Percentiles rank a stretch among this genome's conserved stretches.
Evolutionary conservation across 139 green algal genomes (phyloP).

Genomic region (Trebouxia sp.): DNA sequence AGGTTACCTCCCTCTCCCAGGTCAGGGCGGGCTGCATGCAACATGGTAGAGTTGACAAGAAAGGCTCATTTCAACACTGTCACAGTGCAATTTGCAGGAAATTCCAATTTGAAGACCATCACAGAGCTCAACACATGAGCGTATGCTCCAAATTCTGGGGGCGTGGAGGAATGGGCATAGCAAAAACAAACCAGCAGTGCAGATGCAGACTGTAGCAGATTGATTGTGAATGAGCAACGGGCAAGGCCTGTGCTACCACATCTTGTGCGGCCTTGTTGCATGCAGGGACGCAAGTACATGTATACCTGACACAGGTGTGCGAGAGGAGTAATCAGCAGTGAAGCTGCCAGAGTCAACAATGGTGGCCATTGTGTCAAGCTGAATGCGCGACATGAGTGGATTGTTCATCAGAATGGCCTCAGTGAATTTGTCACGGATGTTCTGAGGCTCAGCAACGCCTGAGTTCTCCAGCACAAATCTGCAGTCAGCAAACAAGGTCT

Average conservation of each 20-base stretch:
- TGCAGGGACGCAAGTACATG: background rate
- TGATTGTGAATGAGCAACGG: no score
- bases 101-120: no score
- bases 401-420: constrained; percentile 68
- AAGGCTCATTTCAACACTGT: no score
- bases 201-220: no score
- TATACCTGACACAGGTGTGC: constrained; percentile 39
- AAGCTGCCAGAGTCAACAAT: constrained; percentile 81
- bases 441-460: constrained; percentile 90
- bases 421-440: constrained; percentile 88
- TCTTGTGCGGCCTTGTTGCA: background rate
- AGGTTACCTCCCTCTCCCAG: constrained; percentile 85
- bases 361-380: constrained; percentile 87
- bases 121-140: no score
- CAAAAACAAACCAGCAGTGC: no score
- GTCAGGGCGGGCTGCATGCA: constrained; percentile 74
- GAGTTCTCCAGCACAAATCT: constrained; percentile 92
- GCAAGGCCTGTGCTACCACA: no score
- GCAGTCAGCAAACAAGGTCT: background rate
- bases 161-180: no score
- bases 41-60: no score
- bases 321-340: constrained; percentile 75
- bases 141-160: no score
- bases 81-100: no score
- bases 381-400: constrained; percentile 70